Evolutionary conservation across 2,329 filamentous ascomycete genomes (phyloP), one percentile per base, ranked within the genome.

Genomic region (Penicillium sp.): DNA sequence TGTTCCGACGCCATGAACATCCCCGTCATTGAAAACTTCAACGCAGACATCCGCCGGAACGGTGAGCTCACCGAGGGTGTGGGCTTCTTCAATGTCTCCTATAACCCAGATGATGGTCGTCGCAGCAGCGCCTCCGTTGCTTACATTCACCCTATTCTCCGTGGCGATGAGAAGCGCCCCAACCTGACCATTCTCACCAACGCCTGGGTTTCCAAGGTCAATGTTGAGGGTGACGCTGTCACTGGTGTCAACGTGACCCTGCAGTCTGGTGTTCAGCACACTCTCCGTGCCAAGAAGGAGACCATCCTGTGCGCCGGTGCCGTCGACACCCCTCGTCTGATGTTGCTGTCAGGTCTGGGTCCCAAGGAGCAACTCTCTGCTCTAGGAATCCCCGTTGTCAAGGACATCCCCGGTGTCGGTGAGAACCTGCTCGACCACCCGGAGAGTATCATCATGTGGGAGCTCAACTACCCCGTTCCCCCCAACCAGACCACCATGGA

Each of bases 111-210:
- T 71, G 89, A 92, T 71, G 91, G 92, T 72, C 86, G 87, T 70
- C 87, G 93, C 65, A 94, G 90, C 80, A 93, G 90, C 74, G 92
- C 93, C 61, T 93, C 89, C 60, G 92, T 96, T 25, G 93, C 93
- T 19, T 97, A 97, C 80, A 93, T 97, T 72, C 93, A 97, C 79
- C 93, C 93, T 38, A 93, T 96, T 71, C 85, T 96, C 55, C 87
- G 89, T 43, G 92, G 91, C 43, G 89, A 93, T 52, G 92, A 96
- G 83, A 86, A 88, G 75, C 84, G 91, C 59, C 87, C 91, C 14
- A 97, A 97, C 80, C 78, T 97, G 75, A 95, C 91, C 40, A 84
- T 97, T 62, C 82, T 97, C 61, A 96, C 92, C 73, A 89, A 96
- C 73, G 90, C 92, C 28, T 95, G 92, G 88, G 93, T 96, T 62